Percentiles rank a stretch among this genome's conserved stretches.
These are phyloP conservation scores for Acanthamoeba sp. DNA, from an alignment of 208 protist genomes.

Conservation along the genomic window DNA sequence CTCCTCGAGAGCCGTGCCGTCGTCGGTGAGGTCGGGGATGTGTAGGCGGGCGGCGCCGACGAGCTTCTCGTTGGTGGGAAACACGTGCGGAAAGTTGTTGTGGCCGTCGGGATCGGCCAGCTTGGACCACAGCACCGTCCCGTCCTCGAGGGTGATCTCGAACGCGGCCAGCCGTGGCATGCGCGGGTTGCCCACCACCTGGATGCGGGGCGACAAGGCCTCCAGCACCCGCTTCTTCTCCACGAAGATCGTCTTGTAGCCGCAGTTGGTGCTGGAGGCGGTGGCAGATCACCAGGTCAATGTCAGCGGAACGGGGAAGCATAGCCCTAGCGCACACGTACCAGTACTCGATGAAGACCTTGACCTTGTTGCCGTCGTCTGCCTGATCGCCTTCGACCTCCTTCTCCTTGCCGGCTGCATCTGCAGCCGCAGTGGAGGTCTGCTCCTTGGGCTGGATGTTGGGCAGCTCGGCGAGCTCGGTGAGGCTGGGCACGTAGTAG, in stretches of 20 bases:
- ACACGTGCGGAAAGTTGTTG: constrained; percentile 67
- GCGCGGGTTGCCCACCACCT: constrained; percentile 52
- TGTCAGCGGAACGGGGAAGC: background rate
- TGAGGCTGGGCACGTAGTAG: constrained; percentile 66
- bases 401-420: background rate
- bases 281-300: background rate
- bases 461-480: background rate
- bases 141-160: constrained; percentile 55
- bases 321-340: background rate
- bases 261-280: constrained; percentile 55
- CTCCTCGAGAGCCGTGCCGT: background rate
- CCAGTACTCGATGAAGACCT: constrained; percentile 59
- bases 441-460: background rate
- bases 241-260: constrained; percentile 68
- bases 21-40: background rate
- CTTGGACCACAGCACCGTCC: constrained; percentile 57
- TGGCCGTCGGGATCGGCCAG: constrained; percentile 18
- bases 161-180: constrained; percentile 64
- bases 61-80: constrained; percentile 60
- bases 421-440: background rate
- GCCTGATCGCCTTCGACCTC: background rate
- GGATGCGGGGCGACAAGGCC: background rate
- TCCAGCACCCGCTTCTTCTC: constrained; percentile 57
- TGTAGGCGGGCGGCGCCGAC: background rate
- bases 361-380: background rate